A percentile compares a stretch with the other conserved stretches of the same genome.
phyloP scores from a whole-genome alignment of 2,329 filamentous ascomycete genomes.

The Aspergillus intermedius region DNA sequence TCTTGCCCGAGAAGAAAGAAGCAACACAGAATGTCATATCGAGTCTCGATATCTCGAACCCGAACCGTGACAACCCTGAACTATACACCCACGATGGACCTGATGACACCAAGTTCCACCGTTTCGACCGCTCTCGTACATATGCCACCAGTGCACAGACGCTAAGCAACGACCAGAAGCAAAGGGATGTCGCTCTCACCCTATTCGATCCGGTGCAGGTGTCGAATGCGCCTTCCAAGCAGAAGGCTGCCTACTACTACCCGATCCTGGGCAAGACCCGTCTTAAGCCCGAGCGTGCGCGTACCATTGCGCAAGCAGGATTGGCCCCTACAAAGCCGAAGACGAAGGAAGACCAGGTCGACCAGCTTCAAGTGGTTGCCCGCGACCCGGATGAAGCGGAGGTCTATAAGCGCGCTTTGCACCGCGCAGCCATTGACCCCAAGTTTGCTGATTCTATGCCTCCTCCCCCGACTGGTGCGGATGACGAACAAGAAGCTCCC shows the following conservation, averaged over 20 bases:
- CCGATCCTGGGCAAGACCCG: constrained; percentile 53
- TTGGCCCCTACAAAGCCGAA: constrained; percentile 31
- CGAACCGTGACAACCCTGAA: constrained; percentile 47
- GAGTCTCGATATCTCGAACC: constrained; percentile 49
- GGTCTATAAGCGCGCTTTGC: constrained; percentile 40
- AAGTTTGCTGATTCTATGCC: constrained; percentile 34
- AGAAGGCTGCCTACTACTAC: constrained; percentile 57
- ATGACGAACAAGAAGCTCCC: constrained; percentile 7
- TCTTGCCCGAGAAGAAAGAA: constrained; percentile 46
- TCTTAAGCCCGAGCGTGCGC: constrained; percentile 46
- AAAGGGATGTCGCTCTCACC: constrained; percentile 53
- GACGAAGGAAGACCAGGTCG: constrained; percentile 43
- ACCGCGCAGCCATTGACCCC: constrained; percentile 42
- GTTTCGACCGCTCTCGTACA: constrained; percentile 52
- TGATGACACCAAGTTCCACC: constrained; percentile 44
- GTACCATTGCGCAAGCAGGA: constrained; percentile 38
- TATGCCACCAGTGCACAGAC: constrained; percentile 54
- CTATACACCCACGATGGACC: constrained; percentile 43
- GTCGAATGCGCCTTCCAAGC: constrained; percentile 24
- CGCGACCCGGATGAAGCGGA: constrained; percentile 47
- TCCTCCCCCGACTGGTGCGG: constrained; percentile 20
- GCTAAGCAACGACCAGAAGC: constrained; percentile 46
- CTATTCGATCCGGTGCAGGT: constrained; percentile 46
- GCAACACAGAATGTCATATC: constrained; percentile 48
- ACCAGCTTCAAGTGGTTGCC: constrained; percentile 48